A percentile compares a stretch with the other conserved stretches of the same genome.
Evolutionary conservation across 805 yeast genomes (phyloP).

Genomic region (Novakomyces olei): DNA sequence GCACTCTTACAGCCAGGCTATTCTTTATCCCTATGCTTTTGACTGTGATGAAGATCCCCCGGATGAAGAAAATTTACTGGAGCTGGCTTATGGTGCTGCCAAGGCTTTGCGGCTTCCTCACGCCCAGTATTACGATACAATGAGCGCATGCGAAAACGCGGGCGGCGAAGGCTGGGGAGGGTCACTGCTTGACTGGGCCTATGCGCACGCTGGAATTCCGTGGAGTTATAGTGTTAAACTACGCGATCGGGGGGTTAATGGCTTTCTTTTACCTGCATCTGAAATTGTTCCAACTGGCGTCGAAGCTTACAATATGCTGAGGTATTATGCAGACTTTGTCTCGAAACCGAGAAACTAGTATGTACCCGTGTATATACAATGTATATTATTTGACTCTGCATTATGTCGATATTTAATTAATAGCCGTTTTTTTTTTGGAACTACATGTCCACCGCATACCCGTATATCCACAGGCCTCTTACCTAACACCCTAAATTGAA

Average conservation of each 20-base stretch:
- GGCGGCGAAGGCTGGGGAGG: slow-evolving; percentile 39
- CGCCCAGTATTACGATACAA: slow-evolving; percentile 45
- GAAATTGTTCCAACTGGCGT: slow-evolving; percentile 55
- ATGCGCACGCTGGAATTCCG: not conserved
- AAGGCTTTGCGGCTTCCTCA: slow-evolving; percentile 44
- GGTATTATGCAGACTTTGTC: slow-evolving; percentile 1
- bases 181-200: slow-evolving; percentile 2
- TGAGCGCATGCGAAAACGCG: slow-evolving; percentile 59
- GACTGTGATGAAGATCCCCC: slow-evolving; percentile 53
- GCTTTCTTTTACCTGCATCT: slow-evolving; percentile 52
- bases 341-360: not conserved
- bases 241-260: slow-evolving; percentile 64
- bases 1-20: slow-evolving; percentile 69
- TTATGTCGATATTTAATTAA: no score
- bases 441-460: no score
- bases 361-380: no score
- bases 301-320: slow-evolving; percentile 19
- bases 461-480: no score
- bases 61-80: slow-evolving; percentile 60
- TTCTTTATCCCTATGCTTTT: slow-evolving; percentile 62
- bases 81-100: slow-evolving; percentile 58
- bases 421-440: no score
- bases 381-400: no score
- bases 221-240: slow-evolving; percentile 35
- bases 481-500: no score